phyloP scores from a whole-genome alignment of 345 rosid genomes.

The Populus tremula region DNA sequence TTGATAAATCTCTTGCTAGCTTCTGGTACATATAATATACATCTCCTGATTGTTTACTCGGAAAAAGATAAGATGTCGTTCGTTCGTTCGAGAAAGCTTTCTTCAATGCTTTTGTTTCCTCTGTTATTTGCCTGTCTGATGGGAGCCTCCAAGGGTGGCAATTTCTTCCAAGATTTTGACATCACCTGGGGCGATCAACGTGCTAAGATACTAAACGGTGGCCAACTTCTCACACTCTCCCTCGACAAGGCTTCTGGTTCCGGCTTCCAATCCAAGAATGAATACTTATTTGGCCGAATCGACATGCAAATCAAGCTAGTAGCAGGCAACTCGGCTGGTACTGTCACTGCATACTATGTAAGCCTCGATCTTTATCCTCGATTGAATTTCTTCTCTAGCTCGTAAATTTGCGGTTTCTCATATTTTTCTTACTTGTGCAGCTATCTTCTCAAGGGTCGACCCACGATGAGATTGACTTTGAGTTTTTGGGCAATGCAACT shows the following conservation, averaged over 20 bases:
- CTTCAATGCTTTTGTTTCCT: not conserved
- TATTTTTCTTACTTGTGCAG: not conserved
- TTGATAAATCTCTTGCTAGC: not conserved
- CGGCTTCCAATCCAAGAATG: conserved; percentile 12
- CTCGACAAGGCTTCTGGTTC: conserved; percentile 8
- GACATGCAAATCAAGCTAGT: conserved; percentile 14
- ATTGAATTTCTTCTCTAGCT: not conserved
- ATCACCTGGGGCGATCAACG: conserved; percentile 13
- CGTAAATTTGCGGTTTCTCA: not conserved
- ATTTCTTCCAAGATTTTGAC: conserved; percentile 9
- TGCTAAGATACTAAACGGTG: conserved; percentile 5
- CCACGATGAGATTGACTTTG: conserved; percentile 18
- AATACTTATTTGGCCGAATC: conserved; percentile 11
- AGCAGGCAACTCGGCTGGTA: conserved; percentile 16
- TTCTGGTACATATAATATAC: not conserved
- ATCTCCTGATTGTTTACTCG: not conserved
- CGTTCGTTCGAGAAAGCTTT: not conserved
- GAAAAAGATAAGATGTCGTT: not conserved
- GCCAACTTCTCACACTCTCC: conserved; percentile 7
- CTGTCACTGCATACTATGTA: conserved; percentile 10
- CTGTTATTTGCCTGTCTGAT: not conserved
- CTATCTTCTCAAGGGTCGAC: conserved; percentile 8
- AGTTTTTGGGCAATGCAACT: conserved; percentile 1
- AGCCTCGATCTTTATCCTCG: not conserved
- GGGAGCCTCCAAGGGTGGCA: not conserved